Evolutionary conservation across 345 rosid species (phyloP).

Genomic region (Nasturtium officinale): DNA sequence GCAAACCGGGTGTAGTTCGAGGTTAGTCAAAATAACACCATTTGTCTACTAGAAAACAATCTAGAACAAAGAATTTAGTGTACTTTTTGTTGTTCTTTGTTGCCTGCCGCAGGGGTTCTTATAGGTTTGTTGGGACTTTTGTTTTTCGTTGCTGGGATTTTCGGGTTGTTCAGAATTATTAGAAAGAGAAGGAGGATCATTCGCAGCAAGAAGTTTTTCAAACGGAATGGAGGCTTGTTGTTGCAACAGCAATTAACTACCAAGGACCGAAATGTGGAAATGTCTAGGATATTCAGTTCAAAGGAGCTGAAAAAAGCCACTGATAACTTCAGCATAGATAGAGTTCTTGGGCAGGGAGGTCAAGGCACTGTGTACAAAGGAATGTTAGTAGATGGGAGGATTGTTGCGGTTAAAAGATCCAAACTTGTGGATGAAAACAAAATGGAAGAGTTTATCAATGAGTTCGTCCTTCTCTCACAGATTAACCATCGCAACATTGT

Average conservation of each 20-base stretch:
- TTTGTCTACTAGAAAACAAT: not conserved
- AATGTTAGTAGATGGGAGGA: not conserved
- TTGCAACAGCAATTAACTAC: conserved; percentile 39
- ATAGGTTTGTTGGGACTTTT: conserved; percentile 26
- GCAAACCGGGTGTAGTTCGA: not conserved
- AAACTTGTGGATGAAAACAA: not conserved
- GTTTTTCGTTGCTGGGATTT: not conserved
- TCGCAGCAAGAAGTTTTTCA: conserved; percentile 15
- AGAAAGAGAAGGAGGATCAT: conserved; percentile 18
- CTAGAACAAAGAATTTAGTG: no score
- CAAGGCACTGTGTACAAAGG: conserved; percentile 48
- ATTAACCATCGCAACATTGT: not conserved
- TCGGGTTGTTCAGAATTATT: not conserved
- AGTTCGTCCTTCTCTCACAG: not conserved
- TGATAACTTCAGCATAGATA: conserved; percentile 1
- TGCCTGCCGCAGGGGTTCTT: conserved; percentile 18
- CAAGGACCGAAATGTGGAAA: conserved; percentile 20
- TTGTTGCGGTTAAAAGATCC: not conserved
- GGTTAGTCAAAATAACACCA: conserved; percentile 15
- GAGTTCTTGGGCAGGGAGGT: conserved; percentile 50
- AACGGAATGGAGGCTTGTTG: conserved; percentile 43
- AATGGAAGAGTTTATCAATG: not conserved
- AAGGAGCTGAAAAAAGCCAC: conserved; percentile 28
- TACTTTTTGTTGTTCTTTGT: not conserved
- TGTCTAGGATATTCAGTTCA: conserved; percentile 19